Evolutionary conservation across 2,329 filamentous ascomycete species (phyloP).

Genomic region (Talaromyces islandicus): DNA sequence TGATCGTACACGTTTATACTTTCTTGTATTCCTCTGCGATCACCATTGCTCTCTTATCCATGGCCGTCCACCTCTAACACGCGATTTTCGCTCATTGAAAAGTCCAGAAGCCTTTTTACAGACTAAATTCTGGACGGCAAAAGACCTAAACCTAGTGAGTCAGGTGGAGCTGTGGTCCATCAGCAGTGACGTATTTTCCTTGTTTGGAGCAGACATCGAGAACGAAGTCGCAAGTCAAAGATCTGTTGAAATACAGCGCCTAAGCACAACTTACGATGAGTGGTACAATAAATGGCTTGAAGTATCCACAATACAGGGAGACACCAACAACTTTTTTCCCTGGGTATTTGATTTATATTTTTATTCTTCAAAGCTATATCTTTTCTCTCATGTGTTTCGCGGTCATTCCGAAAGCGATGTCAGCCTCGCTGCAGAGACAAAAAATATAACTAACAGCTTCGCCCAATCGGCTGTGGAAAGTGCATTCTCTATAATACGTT

Average conservation of each 20-base stretch:
- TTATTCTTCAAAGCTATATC: conserved; percentile 12
- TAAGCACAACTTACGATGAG: background rate
- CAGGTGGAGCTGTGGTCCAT: conserved; percentile 15
- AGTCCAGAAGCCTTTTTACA: conserved; percentile 24
- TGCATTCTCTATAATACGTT: background rate
- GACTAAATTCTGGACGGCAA: conserved; percentile 20
- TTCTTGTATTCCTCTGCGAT: conserved; percentile 35
- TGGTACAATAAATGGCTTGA: background rate
- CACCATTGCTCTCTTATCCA: conserved; percentile 34
- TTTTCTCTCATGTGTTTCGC: conserved; percentile 14
- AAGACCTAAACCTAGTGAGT: conserved; percentile 13
- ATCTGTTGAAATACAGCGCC: background rate
- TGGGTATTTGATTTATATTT: conserved; percentile 11
- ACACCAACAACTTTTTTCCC: conserved; percentile 1
- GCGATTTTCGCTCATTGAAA: conserved; percentile 25
- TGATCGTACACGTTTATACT: conserved; percentile 32
- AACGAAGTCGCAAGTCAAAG: background rate
- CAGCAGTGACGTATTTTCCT: conserved; percentile 11
- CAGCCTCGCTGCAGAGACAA: background rate
- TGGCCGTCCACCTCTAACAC: conserved; percentile 32
- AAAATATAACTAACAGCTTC: background rate
- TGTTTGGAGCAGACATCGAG: conserved; percentile 14
- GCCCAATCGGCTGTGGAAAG: background rate
- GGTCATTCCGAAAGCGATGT: background rate
- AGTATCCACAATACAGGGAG: background rate